Conservation (phyloP, 768 basidiomycete genomes). For the Saitozyma sp. region DNA sequence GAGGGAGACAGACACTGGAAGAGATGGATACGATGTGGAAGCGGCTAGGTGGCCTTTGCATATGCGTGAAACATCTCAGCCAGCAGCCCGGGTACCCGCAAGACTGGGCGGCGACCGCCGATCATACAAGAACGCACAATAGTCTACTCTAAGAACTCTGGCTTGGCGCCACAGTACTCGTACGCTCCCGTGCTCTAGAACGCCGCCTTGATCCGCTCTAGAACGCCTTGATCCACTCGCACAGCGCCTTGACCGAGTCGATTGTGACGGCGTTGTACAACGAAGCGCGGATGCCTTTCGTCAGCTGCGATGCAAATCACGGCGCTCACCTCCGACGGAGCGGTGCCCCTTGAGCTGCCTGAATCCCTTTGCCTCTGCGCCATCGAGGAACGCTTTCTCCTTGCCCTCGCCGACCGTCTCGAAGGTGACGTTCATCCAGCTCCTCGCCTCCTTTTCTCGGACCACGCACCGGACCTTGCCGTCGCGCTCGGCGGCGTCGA, state of each 20-base stretch:
- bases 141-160: neutral
- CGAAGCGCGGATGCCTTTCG: constrained; percentile 72
- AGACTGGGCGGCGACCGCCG: neutral
- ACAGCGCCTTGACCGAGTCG: constrained; percentile 63
- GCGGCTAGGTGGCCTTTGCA: no score
- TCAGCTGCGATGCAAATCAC: neutral
- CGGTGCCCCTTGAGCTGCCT: constrained; percentile 90
- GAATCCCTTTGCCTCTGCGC: constrained; percentile 76
- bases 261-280: constrained; percentile 86
- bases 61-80: no score
- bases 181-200: neutral
- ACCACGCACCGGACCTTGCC: constrained; percentile 75
- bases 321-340: constrained; percentile 57
- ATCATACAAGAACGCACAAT: no score
- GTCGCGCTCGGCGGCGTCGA: constrained; percentile 69
- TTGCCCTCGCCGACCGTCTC: constrained; percentile 66
- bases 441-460: constrained; percentile 65
- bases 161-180: neutral
- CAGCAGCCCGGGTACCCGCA: neutral
- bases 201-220: neutral
- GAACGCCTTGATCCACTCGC: constrained; percentile 50
- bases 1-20: neutral
- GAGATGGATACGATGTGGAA: neutral
- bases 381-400: constrained; percentile 72
- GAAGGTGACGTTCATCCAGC: constrained; percentile 97